Base-by-base conservation (phyloP, 129 eudicot genomes). In the Escallonia herrerae region DNA sequence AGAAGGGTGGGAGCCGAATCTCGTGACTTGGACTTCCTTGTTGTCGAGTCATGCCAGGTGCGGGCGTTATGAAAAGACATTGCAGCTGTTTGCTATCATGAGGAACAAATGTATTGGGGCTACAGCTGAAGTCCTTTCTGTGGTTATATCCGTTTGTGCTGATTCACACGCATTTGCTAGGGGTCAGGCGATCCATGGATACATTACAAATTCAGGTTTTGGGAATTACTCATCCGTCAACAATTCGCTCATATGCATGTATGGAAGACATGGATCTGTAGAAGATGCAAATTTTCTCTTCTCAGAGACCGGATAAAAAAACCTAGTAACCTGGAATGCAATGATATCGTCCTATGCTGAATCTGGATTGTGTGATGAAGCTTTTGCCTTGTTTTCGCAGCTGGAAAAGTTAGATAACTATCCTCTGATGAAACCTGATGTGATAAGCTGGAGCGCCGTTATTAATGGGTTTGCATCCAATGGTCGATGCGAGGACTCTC, bases 11-110 rank as follows among this genome's bases (percentile, higher is more conserved):
- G 86, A 71, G 65, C 91, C 97, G 4, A 83, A 90, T 22, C 61
- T 44, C 46, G 97, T 90, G 55, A 86, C 91, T 6, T 90, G 95
- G 97, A 90, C 97, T 6, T 83, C 97, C 11, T 76, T 86, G 84
- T 69, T 90, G 45, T 90, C 97, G 3, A 90, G 95, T 71, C 72
- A 79, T 77, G 71, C 81, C 15, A 66, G 95, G 74, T 83, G 95
- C 48, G 86, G 86, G 42, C 72, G 15, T 13, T 40, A 14, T 40
- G 55, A 40, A 40, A 77, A 81, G 59, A 79, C 87, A 2, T 81
- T 88, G 82, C 43, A 76, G 46, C 45, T 83, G 66, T 89, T 78
- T 63, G 72, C 61, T 72, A 37, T 62, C 45, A 86, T 89, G 95
- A 86, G 86, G 62, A 13, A 58, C 5, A 80, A 59, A 67, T 75